These are phyloP conservation scores for Madurella fahalii DNA, from an alignment of 2,329 filamentous ascomycete species.

Conservation along the genomic window DNA sequence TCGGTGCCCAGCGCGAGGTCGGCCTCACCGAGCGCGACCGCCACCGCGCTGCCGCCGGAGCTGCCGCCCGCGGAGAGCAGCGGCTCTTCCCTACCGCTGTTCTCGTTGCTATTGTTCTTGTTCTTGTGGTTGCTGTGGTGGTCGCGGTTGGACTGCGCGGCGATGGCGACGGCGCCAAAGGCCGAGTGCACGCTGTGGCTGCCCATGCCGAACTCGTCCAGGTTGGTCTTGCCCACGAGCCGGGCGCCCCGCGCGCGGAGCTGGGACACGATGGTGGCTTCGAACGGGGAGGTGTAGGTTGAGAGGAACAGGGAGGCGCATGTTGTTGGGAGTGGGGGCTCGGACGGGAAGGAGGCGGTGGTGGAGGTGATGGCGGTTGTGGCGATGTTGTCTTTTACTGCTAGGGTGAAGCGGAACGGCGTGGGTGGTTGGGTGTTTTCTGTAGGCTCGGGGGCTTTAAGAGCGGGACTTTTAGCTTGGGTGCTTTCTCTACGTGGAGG, in stretches of 20 bases:
- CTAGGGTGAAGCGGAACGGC: slow-evolving; percentile 41
- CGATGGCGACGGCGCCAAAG: slow-evolving; percentile 28
- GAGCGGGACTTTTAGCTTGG: too few relatives aligned
- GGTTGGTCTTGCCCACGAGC: slow-evolving; percentile 77
- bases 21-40: slow-evolving; percentile 60
- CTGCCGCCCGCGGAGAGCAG: slow-evolving; percentile 74
- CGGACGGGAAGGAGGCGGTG: slow-evolving; percentile 58
- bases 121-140: background rate
- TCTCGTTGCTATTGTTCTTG: background rate
- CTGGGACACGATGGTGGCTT: slow-evolving; percentile 73
- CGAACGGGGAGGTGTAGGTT: slow-evolving; percentile 70
- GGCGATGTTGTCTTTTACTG: slow-evolving; percentile 75
- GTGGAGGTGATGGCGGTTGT: slow-evolving; percentile 63
- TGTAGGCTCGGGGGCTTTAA: slow-evolving; percentile 2
- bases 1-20: slow-evolving; percentile 80
- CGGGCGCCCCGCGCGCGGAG: slow-evolving; percentile 60
- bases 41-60: slow-evolving; percentile 88
- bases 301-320: slow-evolving; percentile 74
- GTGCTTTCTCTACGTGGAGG: too few relatives aligned
- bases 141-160: too few relatives aligned
- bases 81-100: slow-evolving; percentile 18
- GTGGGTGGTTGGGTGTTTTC: background rate
- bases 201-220: slow-evolving; percentile 62
- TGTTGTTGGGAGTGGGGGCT: slow-evolving; percentile 61
- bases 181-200: slow-evolving; percentile 32